Evolutionary conservation across 768 basidiomycete species (phyloP), one percentile per base, ranked within the genome.

Genomic region (Termitomyces sp.): DNA sequence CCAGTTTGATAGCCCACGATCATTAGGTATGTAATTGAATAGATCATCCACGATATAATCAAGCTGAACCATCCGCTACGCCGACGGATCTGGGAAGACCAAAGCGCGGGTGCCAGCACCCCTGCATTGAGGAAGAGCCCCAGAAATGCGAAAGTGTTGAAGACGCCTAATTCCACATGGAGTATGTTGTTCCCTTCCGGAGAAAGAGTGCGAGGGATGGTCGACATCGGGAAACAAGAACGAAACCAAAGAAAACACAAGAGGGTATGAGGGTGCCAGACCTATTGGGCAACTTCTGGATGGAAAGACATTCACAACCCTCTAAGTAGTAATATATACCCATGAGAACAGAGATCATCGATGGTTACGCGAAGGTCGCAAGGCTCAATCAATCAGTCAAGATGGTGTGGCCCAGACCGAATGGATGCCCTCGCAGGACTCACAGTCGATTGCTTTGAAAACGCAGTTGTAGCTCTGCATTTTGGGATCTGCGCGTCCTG

Each of bases 21-120:
- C 42, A 70, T 56, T 11, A 68, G 48, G 43, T 62, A 68, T 11
- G 65, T 59, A 32, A 66, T 29, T 19, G 59, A 66, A 47, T 66
- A 70, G 5, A 69, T 21, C 19, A 67, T 57, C 58, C 62, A 63
- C 11, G 65, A 59, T 10, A 60, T 49, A 27, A 70, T 59, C 45
- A 66, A 60, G 37, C 53, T 56, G 49, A 63, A 66, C 68, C 45
- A 47, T 12, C 45, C 45, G 17, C n/a, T 47, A 31, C 29, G 45
- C 19, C 45, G 45, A 16, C 29, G 54, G 42, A 66, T 57, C 25
- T 45, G 44, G 7, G 53, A 58, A 6, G 67, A 62, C 14, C 54
- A 46, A 25, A 60, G 32, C 25, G 55, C 50, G 51, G 50, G 47
- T 23, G 32, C 56, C 45, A 60, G 35, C 45, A 57, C 51, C 23